These are phyloP conservation scores for Lachancea mirantina DNA, from an alignment of 805 yeast genomes.

Conservation along the genomic window DNA sequence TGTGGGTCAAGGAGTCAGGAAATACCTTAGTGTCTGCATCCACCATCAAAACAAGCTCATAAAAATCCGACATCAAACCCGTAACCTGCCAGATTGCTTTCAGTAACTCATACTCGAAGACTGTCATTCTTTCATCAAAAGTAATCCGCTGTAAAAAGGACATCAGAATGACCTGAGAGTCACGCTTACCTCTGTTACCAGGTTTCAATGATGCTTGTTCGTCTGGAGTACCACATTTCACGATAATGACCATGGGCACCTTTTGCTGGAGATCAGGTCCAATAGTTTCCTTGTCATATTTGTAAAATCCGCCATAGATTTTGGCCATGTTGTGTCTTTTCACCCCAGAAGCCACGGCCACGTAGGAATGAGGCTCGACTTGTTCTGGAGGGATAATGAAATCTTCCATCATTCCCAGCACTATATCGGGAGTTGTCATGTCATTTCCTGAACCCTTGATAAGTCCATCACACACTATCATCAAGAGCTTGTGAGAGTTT, in stretches of 20 bases:
- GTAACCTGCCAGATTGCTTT: slow-evolving; percentile 73
- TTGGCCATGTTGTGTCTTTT: slow-evolving; percentile 98
- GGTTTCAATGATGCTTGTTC: slow-evolving; percentile 69
- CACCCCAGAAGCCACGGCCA: slow-evolving; percentile 89
- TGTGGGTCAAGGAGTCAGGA: slow-evolving; percentile 83
- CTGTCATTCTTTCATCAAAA: slow-evolving; percentile 92
- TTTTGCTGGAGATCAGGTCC: slow-evolving; percentile 78
- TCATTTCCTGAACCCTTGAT: slow-evolving; percentile 94
- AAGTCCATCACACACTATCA: slow-evolving; percentile 87
- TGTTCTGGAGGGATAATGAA: slow-evolving; percentile 64
- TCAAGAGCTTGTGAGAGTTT: slow-evolving; percentile 81
- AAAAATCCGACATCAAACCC: slow-evolving; percentile 75
- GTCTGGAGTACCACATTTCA: slow-evolving; percentile 81
- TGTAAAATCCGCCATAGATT: slow-evolving; percentile 89
- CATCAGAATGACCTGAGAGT: slow-evolving; percentile 87
- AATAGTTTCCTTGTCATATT: slow-evolving; percentile 68
- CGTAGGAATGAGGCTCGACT: slow-evolving; percentile 78
- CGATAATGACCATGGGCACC: slow-evolving; percentile 71
- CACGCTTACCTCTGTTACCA: slow-evolving; percentile 95
- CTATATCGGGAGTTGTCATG: slow-evolving; percentile 81
- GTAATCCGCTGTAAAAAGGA: slow-evolving; percentile 80
- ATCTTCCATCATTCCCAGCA: slow-evolving; percentile 78
- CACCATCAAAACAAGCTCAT: slow-evolving; percentile 82
- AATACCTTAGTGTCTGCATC: slow-evolving; percentile 89
- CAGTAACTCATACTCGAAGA: slow-evolving; percentile 72